Evolutionary conservation across 2,329 filamentous ascomycete genomes (phyloP), one percentile per base, ranked within the genome.

Genomic region (Botrytis cinerea): DNA sequence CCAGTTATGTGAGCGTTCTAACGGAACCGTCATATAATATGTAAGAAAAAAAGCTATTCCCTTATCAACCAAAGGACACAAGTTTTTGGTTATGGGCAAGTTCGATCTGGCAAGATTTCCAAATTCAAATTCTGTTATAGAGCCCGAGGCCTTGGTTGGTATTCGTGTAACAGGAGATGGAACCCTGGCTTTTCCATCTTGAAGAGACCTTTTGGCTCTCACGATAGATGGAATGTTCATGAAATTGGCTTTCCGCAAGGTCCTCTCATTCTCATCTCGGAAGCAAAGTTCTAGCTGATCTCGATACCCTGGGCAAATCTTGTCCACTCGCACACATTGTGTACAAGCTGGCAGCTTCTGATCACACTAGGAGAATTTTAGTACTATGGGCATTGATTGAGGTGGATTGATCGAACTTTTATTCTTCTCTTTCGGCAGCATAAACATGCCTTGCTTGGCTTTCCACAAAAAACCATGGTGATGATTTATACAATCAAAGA

Each of bases 251-350:
- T 80, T 87, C 88, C 84, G 84, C 74, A 87, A 85, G 72, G 88
- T 86, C 78, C 86, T 86, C 38, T 83, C 84, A 77, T 86, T 88
- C 79, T 88, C 86, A 78, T 89, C 86, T 61, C 86, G 84, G 76
- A 88, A 88, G 84, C 87, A 87, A 74, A 88, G 84, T 75, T 87
- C 84, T 64, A 87, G 83, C 62, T 87, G 82, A 76, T 89, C 88
- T 57, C 87, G 82, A 76, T 88, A 88, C 71, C 87, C 87, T 28
- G 86, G 84, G 73, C 86, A 88, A 80, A 81, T 75, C 75, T 86
- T 84, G 67, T 84, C 82, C 59, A 85, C 84, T 79, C 87, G 86
- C 72, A 85, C 82, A 77, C 86, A 88, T 80, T 88, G 87, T 72
- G 86, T 86, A 74, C 87, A 89, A 70, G 83, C 82, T 18, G 86